Base-by-base conservation (phyloP, 331 rosid species). In the Prunus yedoensis region DNA sequence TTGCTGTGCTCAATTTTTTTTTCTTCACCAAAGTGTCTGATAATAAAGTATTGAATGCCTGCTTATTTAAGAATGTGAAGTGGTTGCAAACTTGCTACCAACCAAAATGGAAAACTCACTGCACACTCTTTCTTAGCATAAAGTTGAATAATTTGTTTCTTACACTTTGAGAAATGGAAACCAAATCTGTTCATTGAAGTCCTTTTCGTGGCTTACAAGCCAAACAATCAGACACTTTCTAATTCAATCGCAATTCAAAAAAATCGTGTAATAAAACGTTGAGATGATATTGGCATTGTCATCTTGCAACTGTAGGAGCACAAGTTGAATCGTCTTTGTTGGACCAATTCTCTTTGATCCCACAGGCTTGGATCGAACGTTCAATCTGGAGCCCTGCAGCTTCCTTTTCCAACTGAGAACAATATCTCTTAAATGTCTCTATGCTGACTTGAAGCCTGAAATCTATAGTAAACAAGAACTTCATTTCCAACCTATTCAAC, bases 401-500 rank as follows among this genome's bases (percentile, higher is more conserved):
- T 85, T 94, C 96, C 50, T 72, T 85, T 74, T 95, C 97, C 82
- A 95, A 81, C 18, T 80, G 89, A 60, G 70, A 64, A 82, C 99
- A 95, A 82, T 87, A 95, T 73, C 71, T 93, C 79, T 78, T 78
- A 78, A 95, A 95, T 2, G 93, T 89, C 73, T 88, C 97, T 79
- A 79, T 58, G 45, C 79, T 88, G 70, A 95, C 96, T 66, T 95
- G 91, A 66, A 95, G 97, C 38, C 97, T 90, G 85, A 95, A 95
- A 84, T 94, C 96, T 79, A 94, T 88, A 27, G 86, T 79, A 61
- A 91, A 94, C 81, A 94, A 84, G 73, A 95, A 92, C 70, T 83
- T 89, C 89, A 90, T 87, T 85, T 95, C 99, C 92, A 95, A 69
- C 77, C 87, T 88, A 90, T 95, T 95, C 75, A 95, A 71, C 83